Percentiles rank a stretch among this genome's conserved stretches.
phyloP scores from a whole-genome alignment of 805 yeast species.

The Candida andamanensis region DNA sequence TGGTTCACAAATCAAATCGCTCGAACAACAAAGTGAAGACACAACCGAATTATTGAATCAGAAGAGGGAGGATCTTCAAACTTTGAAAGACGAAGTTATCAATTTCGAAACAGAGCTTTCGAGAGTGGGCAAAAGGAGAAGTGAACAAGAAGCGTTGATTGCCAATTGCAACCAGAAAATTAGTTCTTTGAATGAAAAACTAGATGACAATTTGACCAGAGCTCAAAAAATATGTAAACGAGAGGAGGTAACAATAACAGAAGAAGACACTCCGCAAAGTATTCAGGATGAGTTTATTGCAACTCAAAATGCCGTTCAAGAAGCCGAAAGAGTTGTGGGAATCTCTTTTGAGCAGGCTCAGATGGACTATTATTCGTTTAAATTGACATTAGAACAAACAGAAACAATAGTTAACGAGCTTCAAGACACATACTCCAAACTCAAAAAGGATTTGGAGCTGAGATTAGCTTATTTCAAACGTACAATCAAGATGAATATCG shows the following conservation, averaged over 20 bases:
- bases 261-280: conserved; percentile 40
- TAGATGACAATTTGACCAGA: conserved; percentile 12
- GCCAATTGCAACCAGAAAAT: conserved; percentile 8
- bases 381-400: conserved; percentile 39
- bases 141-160: conserved; percentile 1
- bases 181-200: conserved; percentile 26
- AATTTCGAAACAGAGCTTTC: conserved; percentile 8
- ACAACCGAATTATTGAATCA: not conserved
- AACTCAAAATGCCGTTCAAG: conserved; percentile 43
- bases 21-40: not conserved
- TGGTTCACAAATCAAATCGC: not conserved
- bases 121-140: too few species aligned
- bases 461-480: conserved; percentile 31
- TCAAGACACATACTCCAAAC: conserved; percentile 17
- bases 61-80: not conserved
- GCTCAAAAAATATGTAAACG: conserved; percentile 43
- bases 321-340: conserved; percentile 51
- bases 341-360: conserved; percentile 53
- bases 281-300: conserved; percentile 45
- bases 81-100: conserved; percentile 6
- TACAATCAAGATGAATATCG: conserved; percentile 24
- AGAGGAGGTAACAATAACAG: conserved; percentile 39
- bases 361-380: conserved; percentile 39
- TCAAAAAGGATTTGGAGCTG: conserved; percentile 25
- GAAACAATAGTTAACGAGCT: conserved; percentile 34